Evolutionary conservation across 2,329 filamentous ascomycete genomes (phyloP), one percentile per base, ranked within the genome.

Genomic region (Leptographium flavum): DNA sequence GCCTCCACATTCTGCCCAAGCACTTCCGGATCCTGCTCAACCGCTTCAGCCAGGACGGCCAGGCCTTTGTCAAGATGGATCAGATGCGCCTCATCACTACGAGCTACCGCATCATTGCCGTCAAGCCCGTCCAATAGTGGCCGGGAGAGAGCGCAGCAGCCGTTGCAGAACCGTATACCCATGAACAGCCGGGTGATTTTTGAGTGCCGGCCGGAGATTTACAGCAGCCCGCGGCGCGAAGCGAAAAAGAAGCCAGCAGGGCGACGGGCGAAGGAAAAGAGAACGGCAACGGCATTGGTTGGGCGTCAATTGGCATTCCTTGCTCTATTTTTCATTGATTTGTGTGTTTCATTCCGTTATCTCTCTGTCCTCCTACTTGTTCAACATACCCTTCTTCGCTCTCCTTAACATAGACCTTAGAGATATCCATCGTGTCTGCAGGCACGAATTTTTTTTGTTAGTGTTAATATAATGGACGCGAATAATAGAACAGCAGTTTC

Each of bases 61-160:
- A 71, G 56, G 70, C 70, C 0, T 74, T 74, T 48, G 66, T 73
- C 47, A 65, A 72, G 58, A 73, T 74, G 70, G 70, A 74, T 50
- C 63, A 61, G 17, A 68, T 69, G 69, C 64, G 69, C 11, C 57
- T 74, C 15, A 65, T 67, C 21, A 68, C 67, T 3, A 74, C 70
- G 8, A 73, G 68, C 43, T 73, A 73, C 46, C 66, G 70, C 39
- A 64, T 73, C 45, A 66, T 74, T 48, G 70, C 70, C 1, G 63
- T 66, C 55, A 73, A 71, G 54, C 66, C 59, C 11, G 33, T 25
- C 13, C 43, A 49, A 42, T 46, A 46, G 25, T n/a, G 28, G 17
- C n/a, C 22, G 11, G 10, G 15, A 31, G n/a, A 25, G 10, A 14
- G 11, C n/a, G 9, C n/a, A 44, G 21, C 10, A 43, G n/a, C 33